Percentiles rank a stretch among this genome's conserved stretches.
Evolutionary conservation across 192 early-diverging fungal species (phyloP).

Genomic region (Cladochytrium replicatum): DNA sequence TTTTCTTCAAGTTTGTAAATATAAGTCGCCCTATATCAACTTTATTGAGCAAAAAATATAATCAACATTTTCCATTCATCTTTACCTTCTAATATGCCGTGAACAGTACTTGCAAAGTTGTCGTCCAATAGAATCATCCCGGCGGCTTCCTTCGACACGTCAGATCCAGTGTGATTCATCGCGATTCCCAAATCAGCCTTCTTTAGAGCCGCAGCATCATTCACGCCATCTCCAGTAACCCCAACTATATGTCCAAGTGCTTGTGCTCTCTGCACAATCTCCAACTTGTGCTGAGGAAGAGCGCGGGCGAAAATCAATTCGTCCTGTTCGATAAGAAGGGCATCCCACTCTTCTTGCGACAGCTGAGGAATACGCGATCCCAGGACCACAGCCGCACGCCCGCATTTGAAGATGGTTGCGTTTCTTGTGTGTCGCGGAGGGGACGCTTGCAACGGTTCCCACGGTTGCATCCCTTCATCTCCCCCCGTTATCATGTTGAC

Average conservation of each 20-base stretch:
- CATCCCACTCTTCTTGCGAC: conserved; percentile 72
- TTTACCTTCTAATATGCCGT: conserved; percentile 83
- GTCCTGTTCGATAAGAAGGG: conserved; percentile 58
- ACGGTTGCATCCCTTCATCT: neutral
- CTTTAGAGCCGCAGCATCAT: conserved; percentile 88
- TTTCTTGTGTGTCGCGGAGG: neutral
- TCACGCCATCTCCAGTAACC: conserved; percentile 94
- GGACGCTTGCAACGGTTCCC: neutral
- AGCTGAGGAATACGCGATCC: conserved; percentile 65
- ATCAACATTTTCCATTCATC: neutral
- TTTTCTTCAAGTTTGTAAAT: conserved; percentile 93
- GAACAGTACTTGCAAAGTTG: conserved; percentile 88
- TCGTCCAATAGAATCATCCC: conserved; percentile 95
- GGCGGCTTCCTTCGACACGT: conserved; percentile 89
- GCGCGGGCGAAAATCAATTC: conserved; percentile 93
- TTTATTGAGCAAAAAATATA: conserved; percentile 9
- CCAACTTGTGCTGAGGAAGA: conserved; percentile 85
- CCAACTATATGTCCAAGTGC: conserved; percentile 86
- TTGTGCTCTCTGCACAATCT: conserved; percentile 87
- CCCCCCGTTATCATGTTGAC: too few relatives aligned
- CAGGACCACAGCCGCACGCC: conserved; percentile 64
- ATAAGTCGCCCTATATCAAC: conserved; percentile 59
- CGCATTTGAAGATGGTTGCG: too few relatives aligned
- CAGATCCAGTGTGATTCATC: conserved; percentile 92
- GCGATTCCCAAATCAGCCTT: conserved; percentile 95